Conservation (phyloP, 1,284 basidiomycete genomes). For the Pseudozyma hubeiensis region DNA sequence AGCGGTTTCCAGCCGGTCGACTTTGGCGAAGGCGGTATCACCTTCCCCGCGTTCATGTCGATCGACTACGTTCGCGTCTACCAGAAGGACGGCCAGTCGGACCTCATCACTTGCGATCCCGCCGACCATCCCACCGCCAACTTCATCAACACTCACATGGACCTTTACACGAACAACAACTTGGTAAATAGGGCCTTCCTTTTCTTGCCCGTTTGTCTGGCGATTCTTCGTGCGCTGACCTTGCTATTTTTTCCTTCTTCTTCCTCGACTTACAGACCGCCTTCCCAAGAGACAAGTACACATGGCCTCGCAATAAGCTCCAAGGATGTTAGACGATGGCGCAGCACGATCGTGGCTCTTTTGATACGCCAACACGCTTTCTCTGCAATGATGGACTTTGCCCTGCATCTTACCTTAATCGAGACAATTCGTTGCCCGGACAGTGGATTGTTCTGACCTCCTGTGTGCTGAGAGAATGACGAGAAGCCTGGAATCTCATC, state of each 20-base stretch:
- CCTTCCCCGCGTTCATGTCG: constrained; percentile 56
- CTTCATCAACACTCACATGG: constrained; percentile 62
- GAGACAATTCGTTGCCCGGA: no score
- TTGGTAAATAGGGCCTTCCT: no score
- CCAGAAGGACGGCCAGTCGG: constrained; percentile 55
- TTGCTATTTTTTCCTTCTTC: no score
- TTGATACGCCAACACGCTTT: no score
- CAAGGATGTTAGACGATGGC: constrained; percentile 38
- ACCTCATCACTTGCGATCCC: constrained; percentile 57
- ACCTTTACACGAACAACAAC: constrained; percentile 65
- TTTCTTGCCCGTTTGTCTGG: no score
- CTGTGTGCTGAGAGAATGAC: no score
- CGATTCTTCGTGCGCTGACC: no score
- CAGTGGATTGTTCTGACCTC: no score
- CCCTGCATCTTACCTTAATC: no score
- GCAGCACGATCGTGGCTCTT: not conserved
- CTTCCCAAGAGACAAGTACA: constrained; percentile 45
- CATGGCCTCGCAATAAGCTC: constrained; percentile 61
- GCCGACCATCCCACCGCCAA: constrained; percentile 61
- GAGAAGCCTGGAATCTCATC: no score
- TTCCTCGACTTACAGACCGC: constrained; percentile 20
- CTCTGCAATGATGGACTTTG: no score
- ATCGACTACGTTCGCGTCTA: constrained; percentile 64
- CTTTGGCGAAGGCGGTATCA: constrained; percentile 46
- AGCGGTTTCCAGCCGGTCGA: constrained; percentile 61